Base-by-base conservation (phyloP, 129 eudicot genomes). In the carrot (Daucus carota) region DNA sequence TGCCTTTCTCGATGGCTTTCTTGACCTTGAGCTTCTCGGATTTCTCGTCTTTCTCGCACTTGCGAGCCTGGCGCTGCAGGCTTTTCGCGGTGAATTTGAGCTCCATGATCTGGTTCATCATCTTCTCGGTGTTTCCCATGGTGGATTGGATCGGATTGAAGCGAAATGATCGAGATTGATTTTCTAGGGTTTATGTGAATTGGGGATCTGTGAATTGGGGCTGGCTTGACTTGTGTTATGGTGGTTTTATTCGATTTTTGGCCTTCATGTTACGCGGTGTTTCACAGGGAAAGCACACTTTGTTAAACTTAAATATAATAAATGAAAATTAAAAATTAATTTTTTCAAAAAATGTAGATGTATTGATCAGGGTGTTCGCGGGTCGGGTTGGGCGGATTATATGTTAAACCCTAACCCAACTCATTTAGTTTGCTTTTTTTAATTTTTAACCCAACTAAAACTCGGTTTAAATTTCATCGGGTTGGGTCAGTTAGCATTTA, bases 61-160 rank as follows among this genome's bases (percentile, higher is more conserved):
- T 92, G 36, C 86, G 79, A 10, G 98, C 92, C 17, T 92, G 96
- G 9, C 92, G 89, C 44, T 89, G 94, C 50, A 92, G 92, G 76
- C 84, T 80, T 45, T 92, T 93, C 52, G 97, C 84, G 10, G 98
- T 90, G 88, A 90, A 88, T 67, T 92, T 92, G 26, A 92, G 89
- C 81, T 92, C 98, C 98, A 92, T 88, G 80, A 93, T 87, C 75
- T 93, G 97, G 80, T 93, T 87, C 97, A 93, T 84, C 83, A 93
- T 54, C 62, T 93, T 93, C 95, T 93, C 97, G 0, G 98, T 82
- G 86, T 86, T 92, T 5, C 98, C 98, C 97, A 92, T 92, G 63
- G 3, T 24, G 31, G 0, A n/a, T 57, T 57, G 4, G 59, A 18
- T 15, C 16, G 20, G 2, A 46, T 46, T 46, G 52, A 6, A 15